Evolutionary conservation across 305 asterid genomes (phyloP).

Genomic region (Solanum hybrid): DNA sequence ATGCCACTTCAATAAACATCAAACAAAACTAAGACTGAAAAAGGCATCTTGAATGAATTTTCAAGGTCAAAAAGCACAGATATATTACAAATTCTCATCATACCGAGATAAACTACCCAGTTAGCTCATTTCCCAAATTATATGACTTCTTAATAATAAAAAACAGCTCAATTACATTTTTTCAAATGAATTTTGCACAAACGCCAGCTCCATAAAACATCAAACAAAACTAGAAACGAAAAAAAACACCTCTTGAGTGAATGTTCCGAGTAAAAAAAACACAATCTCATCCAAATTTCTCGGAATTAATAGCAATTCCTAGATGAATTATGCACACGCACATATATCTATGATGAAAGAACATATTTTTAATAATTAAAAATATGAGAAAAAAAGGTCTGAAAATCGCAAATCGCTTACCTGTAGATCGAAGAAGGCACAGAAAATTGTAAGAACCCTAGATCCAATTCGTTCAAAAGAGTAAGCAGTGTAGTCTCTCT

Average conservation of each 20-base stretch:
- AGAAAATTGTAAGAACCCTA: background rate
- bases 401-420: background rate
- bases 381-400: background rate
- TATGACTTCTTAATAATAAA: background rate
- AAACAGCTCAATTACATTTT: background rate
- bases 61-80: background rate
- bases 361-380: background rate
- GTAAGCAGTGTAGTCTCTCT: accelerated
- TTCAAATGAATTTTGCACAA: background rate
- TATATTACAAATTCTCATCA: background rate
- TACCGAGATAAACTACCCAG: slow-evolving; percentile 15
- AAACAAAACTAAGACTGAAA: background rate
- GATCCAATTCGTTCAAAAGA: background rate
- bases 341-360: background rate
- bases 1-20: background rate
- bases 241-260: background rate
- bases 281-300: background rate
- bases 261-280: background rate
- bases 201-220: background rate
- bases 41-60: background rate
- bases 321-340: background rate
- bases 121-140: background rate
- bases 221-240: background rate
- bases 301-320: background rate
- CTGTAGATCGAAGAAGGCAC: background rate